Base-by-base conservation (phyloP, 805 yeast genomes). In the Ogataea chonburiensis region DNA sequence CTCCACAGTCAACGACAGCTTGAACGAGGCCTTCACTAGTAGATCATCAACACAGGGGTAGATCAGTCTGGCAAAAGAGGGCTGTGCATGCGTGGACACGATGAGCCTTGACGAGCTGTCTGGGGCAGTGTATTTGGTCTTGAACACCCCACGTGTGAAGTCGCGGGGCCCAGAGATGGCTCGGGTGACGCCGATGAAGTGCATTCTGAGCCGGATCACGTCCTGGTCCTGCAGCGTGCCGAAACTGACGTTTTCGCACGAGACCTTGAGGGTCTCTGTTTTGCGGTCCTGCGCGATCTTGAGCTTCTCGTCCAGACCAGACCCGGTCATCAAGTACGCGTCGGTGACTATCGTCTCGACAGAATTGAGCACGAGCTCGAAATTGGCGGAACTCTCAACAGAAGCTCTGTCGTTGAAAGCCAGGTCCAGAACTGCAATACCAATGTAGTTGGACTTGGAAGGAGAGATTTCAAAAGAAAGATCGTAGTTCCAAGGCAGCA, bases 11-110 rank as follows among this genome's bases (percentile, higher is more conserved):
- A 83, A 56, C 2, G 71, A 51, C 19, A 85, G 58, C 38, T 68
- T 55, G 39, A 79, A 67, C 1, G 73, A 66, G 4, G 77, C 68
- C 51, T 80, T 82, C 20, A 61, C 56, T n/a, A 63, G 49, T 5
- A 78, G 68, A 49, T 82, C 88, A 55, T 84, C 93, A 9, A 83
- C 51, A 49, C 82, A 75, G 3, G 94, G 94, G 50, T 79, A 79
- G 9, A 84, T 71, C 31, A 54, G 52, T 46, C 81, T 66, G 4
- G 87, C 81, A 45, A 70, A 79, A 12, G 68, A 67, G 0, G 93
- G 88, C 53, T 83, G 89, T 27, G 77, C 69, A 51, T 85, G 93
- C 2, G 93, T 81, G 0, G 88, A 79, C 20, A 83, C 52, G 9
- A 82, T 61, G 39, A 61, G 70, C 43, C 74, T 71, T 40, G 73